A percentile compares a stretch with the other conserved stretches of the same genome.
phyloP scores from a whole-genome alignment of 2,329 filamentous ascomycete genomes.

The Emmonsiellopsis sp. region DNA sequence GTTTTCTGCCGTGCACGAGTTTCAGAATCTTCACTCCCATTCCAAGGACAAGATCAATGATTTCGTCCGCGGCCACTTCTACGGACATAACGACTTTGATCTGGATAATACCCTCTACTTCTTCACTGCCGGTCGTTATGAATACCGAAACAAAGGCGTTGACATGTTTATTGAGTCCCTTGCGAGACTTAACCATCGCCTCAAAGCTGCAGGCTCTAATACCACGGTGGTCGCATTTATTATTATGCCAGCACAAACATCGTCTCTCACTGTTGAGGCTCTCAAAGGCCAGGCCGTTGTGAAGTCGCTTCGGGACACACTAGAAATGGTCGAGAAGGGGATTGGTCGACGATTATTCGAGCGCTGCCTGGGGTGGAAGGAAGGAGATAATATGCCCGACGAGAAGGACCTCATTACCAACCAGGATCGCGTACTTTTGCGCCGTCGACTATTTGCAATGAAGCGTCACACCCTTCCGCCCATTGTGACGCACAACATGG shows the following conservation, averaged over 20 bases:
- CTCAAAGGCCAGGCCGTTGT: constrained; percentile 95
- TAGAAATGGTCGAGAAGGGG: constrained; percentile 83
- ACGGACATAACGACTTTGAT: constrained; percentile 95
- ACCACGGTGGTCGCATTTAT: constrained; percentile 95
- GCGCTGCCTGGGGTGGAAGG: constrained; percentile 88
- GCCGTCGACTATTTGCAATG: constrained; percentile 90
- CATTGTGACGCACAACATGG: constrained; percentile 98
- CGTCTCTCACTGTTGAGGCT: constrained; percentile 87
- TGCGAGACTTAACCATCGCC: constrained; percentile 83
- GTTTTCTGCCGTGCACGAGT: constrained; percentile 96
- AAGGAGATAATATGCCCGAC: constrained; percentile 85
- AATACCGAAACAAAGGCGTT: constrained; percentile 96
- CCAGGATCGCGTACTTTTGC: constrained; percentile 85
- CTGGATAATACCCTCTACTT: constrained; percentile 95
- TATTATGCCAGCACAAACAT: constrained; percentile 96
- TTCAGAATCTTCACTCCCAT: constrained; percentile 94
- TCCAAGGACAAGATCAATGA: constrained; percentile 97
- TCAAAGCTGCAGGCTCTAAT: constrained; percentile 77
- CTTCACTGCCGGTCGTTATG: constrained; percentile 94
- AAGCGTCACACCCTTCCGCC: constrained; percentile 83
- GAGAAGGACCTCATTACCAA: constrained; percentile 92
- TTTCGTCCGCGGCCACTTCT: constrained; percentile 96
- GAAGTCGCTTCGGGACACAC: constrained; percentile 87
- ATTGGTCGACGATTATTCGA: constrained; percentile 93
- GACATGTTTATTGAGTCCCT: constrained; percentile 99